Conservation (phyloP, 768 basidiomycete genomes). For the Russula sp. region DNA sequence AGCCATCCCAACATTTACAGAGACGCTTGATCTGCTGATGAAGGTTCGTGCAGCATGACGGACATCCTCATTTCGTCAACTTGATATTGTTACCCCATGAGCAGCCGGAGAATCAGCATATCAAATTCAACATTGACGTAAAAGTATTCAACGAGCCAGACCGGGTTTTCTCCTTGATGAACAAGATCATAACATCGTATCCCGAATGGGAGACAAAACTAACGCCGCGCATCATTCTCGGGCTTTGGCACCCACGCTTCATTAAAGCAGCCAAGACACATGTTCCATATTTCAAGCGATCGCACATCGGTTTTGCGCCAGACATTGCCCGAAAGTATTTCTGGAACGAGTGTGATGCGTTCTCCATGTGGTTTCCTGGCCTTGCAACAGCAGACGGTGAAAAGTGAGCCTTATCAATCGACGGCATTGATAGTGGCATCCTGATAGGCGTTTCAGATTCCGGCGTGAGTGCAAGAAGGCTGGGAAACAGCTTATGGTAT, state of each 20-base stretch:
- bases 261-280: slow-evolving; percentile 67
- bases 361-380: slow-evolving; percentile 76
- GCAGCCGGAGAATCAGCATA: slow-evolving; percentile 71
- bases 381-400: slow-evolving; percentile 73
- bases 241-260: slow-evolving; percentile 92
- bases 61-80: slow-evolving; percentile 3
- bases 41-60: slow-evolving; percentile 43
- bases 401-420: slow-evolving; percentile 44
- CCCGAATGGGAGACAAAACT: slow-evolving; percentile 70
- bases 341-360: slow-evolving; percentile 82
- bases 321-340: slow-evolving; percentile 80
- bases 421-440: neutral
- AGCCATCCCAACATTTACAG: slow-evolving; percentile 83
- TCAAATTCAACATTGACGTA: slow-evolving; percentile 86
- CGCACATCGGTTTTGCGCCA: slow-evolving; percentile 77
- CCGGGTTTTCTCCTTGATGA: slow-evolving; percentile 78
- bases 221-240: slow-evolving; percentile 77
- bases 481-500: slow-evolving; percentile 86
- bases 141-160: slow-evolving; percentile 91
- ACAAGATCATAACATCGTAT: slow-evolving; percentile 59
- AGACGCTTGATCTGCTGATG: slow-evolving; percentile 82
- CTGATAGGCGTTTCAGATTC: slow-evolving; percentile 51
- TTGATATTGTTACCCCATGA: slow-evolving; percentile 21
- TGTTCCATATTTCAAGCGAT: slow-evolving; percentile 79
- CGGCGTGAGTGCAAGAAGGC: slow-evolving; percentile 70